phyloP scores from a whole-genome alignment of 306 rosid species.

The Trifolium dubium region DNA sequence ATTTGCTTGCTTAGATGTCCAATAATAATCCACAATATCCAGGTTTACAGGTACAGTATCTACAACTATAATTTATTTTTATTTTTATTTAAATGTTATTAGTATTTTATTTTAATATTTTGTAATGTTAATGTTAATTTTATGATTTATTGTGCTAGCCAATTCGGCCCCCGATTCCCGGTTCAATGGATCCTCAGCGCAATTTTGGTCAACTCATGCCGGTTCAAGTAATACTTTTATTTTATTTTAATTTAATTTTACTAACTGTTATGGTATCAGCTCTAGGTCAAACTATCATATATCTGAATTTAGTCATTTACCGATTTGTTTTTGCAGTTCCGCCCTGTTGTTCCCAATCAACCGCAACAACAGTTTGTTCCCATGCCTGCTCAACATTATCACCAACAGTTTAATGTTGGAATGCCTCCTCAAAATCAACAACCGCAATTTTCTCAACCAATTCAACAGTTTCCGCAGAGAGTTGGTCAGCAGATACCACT shows the following conservation, averaged over 20 bases:
- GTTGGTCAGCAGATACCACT: constrained; percentile 64
- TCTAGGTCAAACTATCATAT: background rate
- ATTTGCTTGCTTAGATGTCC: constrained; percentile 57
- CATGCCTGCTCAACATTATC: constrained; percentile 72
- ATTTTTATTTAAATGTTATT: background rate
- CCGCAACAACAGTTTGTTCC: constrained; percentile 76
- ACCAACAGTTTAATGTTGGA: constrained; percentile 71
- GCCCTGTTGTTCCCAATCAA: constrained; percentile 69
- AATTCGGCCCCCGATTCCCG: constrained; percentile 70
- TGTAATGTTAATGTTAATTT: background rate
- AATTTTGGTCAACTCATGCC: constrained; percentile 64
- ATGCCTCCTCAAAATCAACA: constrained; percentile 72
- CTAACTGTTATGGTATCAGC: constrained; percentile 15
- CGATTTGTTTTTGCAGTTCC: constrained; percentile 64
- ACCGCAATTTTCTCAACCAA: constrained; percentile 69
- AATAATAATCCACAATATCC: constrained; percentile 84
- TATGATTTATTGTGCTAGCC: constrained; percentile 52
- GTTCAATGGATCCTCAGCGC: constrained; percentile 80
- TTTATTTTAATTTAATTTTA: constrained; percentile 9
- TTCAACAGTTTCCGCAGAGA: constrained; percentile 71
- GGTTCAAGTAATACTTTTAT: constrained; percentile 64
- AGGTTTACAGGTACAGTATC: constrained; percentile 68
- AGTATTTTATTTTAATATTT: background rate
- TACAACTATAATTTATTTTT: constrained; percentile 4
- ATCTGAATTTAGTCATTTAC: constrained; percentile 23